phyloP scores from a whole-genome alignment of 148 eudicot genomes.

The Cornus kousa region DNA sequence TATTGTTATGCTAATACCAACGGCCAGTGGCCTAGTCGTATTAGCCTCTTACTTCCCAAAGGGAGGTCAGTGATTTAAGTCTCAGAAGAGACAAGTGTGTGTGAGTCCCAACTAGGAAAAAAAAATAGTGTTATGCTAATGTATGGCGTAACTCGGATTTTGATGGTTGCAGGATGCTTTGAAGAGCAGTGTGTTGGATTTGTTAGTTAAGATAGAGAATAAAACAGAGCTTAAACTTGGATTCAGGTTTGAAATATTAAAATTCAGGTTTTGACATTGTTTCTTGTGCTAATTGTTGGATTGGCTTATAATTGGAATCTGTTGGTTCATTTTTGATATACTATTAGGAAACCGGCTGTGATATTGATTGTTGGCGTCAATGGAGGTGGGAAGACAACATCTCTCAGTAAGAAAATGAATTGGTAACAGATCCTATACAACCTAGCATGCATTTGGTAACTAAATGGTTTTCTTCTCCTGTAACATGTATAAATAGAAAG shows the following conservation, averaged over 20 bases:
- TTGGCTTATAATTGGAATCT: neutral
- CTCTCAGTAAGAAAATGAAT: constrained; percentile 66
- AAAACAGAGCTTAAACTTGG: constrained; percentile 92
- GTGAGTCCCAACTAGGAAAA: too few species aligned
- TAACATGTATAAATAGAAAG: too few species aligned
- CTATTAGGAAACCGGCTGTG: constrained; percentile 90
- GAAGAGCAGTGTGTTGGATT: constrained; percentile 73
- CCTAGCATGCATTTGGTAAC: neutral
- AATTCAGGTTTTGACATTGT: neutral
- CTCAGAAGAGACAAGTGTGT: too few species aligned
- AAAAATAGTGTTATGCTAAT: neutral
- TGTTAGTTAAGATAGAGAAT: constrained; percentile 64
- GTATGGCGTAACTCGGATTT: constrained; percentile 1
- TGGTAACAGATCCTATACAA: neutral
- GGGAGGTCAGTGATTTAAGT: too few species aligned
- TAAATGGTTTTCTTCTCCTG: too few species aligned
- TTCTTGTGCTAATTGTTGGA: constrained; percentile 9
- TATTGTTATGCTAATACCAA: neutral
- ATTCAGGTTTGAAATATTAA: constrained; percentile 55
- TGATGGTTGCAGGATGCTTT: constrained; percentile 62
- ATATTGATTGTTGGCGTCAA: constrained; percentile 96
- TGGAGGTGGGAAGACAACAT: constrained; percentile 98
- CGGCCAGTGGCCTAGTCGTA: too few species aligned
- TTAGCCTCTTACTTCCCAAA: too few species aligned
- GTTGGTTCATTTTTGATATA: constrained; percentile 6